Base-by-base conservation (phyloP, 768 basidiomycete genomes). In the Boletus speciosus region DNA sequence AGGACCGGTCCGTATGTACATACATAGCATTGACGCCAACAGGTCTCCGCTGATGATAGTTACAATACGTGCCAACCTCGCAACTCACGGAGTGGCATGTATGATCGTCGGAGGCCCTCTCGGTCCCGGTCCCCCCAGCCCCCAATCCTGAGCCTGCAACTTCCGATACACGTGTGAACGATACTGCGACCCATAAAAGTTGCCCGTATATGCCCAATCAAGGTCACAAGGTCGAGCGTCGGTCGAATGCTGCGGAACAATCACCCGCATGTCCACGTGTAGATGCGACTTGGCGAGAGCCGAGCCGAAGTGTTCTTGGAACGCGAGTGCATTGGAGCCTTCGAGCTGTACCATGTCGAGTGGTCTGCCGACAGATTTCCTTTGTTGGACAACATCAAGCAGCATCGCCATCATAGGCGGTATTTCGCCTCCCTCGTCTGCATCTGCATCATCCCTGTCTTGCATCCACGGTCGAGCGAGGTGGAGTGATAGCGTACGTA, bases 361-460 rank as follows among this genome's bases (percentile, higher is more conserved):
- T n/a, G 68, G 60, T 41, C 47, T 62, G 32, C 70, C 70, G 29
- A 71, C 70, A 2, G 60, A 54, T 46, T 63, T 66, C 56, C 68
- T 59, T 51, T 71, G 68, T 32, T 66, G 67, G 44, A 70, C 54
- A 11, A 70, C 66, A 47, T 71, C 70, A 27, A 70, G 62, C 15
- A 70, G 53, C 58, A 70, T 61, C 32, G 60, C 67, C 59, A 71
- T 66, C 52, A 57, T 45, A 16, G 70, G 68, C 0, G 63, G 58
- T 19, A 69, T 56, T 48, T 71, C 68, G 57, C 68, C 70, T 56
- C 64, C 68, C 34, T 71, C 68, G 46, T 71, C 68, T n/a, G 45
- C 58, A 16, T 70, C 68, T 25, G 42, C 35, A 46, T 71, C 70
- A 35, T 70, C 68, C 57, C 66, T 66, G 27, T 66, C 68, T 44